phyloP scores from a whole-genome alignment of 306 rosid species.

The Ziziphus jujuba region DNA sequence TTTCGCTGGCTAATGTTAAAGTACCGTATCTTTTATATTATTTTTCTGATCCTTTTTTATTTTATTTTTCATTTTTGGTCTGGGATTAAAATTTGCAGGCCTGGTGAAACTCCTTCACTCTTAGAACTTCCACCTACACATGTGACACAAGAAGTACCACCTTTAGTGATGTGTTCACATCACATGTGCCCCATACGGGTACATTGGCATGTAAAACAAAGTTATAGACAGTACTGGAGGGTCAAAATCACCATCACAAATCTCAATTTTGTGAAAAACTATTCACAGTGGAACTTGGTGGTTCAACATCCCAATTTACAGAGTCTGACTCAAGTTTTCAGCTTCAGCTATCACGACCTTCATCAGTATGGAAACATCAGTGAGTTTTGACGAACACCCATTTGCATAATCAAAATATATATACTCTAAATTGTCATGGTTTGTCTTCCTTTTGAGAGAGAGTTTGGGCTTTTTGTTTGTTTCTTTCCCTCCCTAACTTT shows the following conservation, averaged over 20 bases:
- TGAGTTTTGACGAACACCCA: constrained; percentile 35
- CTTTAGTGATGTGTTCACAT: constrained; percentile 56
- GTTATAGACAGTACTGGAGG: constrained; percentile 73
- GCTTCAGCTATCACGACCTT: constrained; percentile 70
- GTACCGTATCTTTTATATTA: no score
- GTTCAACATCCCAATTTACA: constrained; percentile 67
- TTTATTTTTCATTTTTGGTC: not conserved
- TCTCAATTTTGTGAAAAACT: constrained; percentile 59
- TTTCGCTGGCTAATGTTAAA: no score
- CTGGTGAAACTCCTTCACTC: constrained; percentile 35
- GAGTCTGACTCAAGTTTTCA: constrained; percentile 61
- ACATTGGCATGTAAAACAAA: constrained; percentile 85
- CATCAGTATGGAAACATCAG: constrained; percentile 49
- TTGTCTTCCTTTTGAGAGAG: not conserved
- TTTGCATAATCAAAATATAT: constrained; percentile 8
- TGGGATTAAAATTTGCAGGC: constrained; percentile 33
- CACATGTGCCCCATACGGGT: constrained; percentile 85
- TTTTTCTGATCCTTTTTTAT: not conserved
- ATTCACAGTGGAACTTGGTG: constrained; percentile 76
- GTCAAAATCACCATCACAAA: constrained; percentile 78
- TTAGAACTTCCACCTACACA: constrained; percentile 44
- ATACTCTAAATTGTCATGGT: not conserved
- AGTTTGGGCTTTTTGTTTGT: not conserved
- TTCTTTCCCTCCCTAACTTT: constrained; percentile 1
- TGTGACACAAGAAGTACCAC: not conserved